Evolutionary conservation across 257 asterid species (phyloP), one percentile per base, ranked within the genome.

Genomic region (Plantago major): DNA sequence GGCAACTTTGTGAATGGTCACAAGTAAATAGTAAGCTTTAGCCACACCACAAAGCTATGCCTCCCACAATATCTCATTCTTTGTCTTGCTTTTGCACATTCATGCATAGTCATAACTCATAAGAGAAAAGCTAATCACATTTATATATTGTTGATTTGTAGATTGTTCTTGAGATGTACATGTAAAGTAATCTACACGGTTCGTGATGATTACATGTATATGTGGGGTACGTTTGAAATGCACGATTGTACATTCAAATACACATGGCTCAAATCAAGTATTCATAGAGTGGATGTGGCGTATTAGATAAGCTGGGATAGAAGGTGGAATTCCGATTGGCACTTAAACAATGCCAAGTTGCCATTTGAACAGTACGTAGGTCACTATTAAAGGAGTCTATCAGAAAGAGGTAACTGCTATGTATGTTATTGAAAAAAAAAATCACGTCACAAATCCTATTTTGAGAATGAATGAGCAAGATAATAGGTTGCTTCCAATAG

Each of bases 401-500:
- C n/a, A 15, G 26, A 15, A 38, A 11, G 19, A 26, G 43, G 7
- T 57, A 44, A 15, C 8, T 14, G 19, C 2, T 58, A 13, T 30
- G 42, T n/a, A 57, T 30, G 16, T 19, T 28, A 19, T 52, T 55
- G n/a, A n/a, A n/a, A 14, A 62, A 44, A n/a, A 42, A 60, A 58
- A 55, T 60, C 59, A n/a, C n/a, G 17, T 3, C 16, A 46, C 3
- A 11, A 19, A 37, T 55, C 58, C 18, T 19, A 37, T 50, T 54
- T 50, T 71, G 67, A 82, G 74, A 85, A 69, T 12, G 6, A 76
- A 83, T 9, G 76, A 75, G 47, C 80, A 60, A 2, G 86, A 82
- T 3, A 76, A 57, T 55, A 33, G 11, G 42, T 62, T 85, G 48
- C 76, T 85, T 18, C 95, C 95, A 2, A 79, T 85, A n/a, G 90